Conservation (phyloP, 371 early-diverging fungal genomes). For the Blakeslea trispora region DNA sequence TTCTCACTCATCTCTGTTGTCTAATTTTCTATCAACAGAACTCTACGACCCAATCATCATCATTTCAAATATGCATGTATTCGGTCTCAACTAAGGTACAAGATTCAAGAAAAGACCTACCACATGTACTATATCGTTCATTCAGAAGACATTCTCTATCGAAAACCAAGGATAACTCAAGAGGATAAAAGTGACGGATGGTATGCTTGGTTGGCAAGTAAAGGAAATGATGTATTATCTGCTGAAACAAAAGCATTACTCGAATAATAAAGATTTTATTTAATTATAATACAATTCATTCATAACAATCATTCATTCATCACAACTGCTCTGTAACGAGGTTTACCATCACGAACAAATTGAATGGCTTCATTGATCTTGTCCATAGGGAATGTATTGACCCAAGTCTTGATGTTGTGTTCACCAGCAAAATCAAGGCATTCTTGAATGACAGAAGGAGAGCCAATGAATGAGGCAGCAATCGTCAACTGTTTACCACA, state of each 20-base stretch:
- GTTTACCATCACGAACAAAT: slow-evolving; percentile 34
- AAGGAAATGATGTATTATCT: slow-evolving; percentile 11
- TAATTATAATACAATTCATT: too few species aligned
- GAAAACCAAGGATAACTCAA: slow-evolving; percentile 28
- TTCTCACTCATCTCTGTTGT: not conserved
- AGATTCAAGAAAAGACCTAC: slow-evolving; percentile 75
- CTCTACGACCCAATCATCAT: slow-evolving; percentile 17
- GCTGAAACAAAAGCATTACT: not conserved
- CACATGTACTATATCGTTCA: slow-evolving; percentile 51
- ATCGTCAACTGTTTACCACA: slow-evolving; percentile 53
- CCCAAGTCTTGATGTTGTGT: slow-evolving; percentile 64
- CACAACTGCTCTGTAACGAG: slow-evolving; percentile 37
- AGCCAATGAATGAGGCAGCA: slow-evolving; percentile 72
- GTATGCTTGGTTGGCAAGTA: not conserved
- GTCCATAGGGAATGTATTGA: slow-evolving; percentile 63
- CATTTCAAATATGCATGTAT: slow-evolving; percentile 53
- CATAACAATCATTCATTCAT: too few species aligned
- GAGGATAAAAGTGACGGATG: not conserved
- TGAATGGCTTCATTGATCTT: slow-evolving; percentile 38
- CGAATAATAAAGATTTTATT: too few species aligned
- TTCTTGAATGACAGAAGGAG: slow-evolving; percentile 49
- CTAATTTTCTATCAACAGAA: slow-evolving; percentile 16
- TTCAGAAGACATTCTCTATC: slow-evolving; percentile 53
- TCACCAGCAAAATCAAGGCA: slow-evolving; percentile 70
- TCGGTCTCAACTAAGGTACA: slow-evolving; percentile 77